Conservation (phyloP, 2,329 filamentous ascomycete species). For the Alternaria triticina region DNA sequence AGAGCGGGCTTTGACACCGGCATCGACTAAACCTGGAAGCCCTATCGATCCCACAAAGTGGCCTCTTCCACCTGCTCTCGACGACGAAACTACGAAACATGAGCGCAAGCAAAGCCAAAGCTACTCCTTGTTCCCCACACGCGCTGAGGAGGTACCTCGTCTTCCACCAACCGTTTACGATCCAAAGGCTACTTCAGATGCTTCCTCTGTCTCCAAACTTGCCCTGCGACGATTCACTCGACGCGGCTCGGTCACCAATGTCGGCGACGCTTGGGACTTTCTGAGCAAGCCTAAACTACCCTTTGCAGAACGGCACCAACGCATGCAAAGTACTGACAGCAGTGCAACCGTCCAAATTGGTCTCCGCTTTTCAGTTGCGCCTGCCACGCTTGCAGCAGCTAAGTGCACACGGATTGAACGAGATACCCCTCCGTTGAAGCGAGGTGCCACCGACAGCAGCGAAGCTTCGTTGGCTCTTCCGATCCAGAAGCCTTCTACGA, state of each 20-base stretch:
- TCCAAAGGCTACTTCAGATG: constrained; percentile 27
- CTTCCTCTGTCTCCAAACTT: constrained; percentile 35
- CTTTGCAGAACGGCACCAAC: constrained; percentile 51
- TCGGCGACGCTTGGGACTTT: constrained; percentile 45
- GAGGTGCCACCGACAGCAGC: constrained; percentile 35
- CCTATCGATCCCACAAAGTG: constrained; percentile 45
- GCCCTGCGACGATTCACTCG: constrained; percentile 42
- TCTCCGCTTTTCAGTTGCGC: constrained; percentile 65
- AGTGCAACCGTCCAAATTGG: constrained; percentile 75
- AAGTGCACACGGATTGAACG: constrained; percentile 33
- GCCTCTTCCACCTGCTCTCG: constrained; percentile 42
- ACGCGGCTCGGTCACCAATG: constrained; percentile 46
- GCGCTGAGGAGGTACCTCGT: constrained; percentile 47
- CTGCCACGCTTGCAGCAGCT: constrained; percentile 44
- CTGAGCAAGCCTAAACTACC: constrained; percentile 49
- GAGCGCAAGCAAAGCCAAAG: constrained; percentile 41
- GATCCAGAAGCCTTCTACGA: constrained; percentile 36
- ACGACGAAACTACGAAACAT: constrained; percentile 26
- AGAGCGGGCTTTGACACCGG: constrained; percentile 41
- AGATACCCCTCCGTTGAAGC: constrained; percentile 26
- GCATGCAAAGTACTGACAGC: constrained; percentile 68
- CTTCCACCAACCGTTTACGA: constrained; percentile 50
- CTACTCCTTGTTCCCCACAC: constrained; percentile 50
- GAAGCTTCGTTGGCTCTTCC: constrained; percentile 37
- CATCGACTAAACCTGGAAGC: constrained; percentile 31